phyloP scores from a whole-genome alignment of 2,329 filamentous ascomycete species.

The Fusarium euwallaceae region DNA sequence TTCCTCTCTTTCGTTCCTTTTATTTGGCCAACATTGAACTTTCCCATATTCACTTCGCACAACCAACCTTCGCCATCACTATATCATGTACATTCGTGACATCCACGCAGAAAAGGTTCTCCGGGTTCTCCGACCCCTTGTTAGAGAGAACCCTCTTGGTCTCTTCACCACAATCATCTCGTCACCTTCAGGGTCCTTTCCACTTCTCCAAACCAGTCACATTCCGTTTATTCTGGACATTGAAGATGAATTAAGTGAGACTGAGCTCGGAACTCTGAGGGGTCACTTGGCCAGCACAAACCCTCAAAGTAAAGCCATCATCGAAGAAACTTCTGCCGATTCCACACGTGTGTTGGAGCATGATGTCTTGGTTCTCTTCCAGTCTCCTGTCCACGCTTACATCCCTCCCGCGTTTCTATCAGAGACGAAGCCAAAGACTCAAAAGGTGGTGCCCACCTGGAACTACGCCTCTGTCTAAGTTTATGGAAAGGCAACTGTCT shows the following conservation, averaged over 20 bases:
- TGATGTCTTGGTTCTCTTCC: not conserved
- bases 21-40: not conserved
- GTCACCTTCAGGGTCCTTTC: conserved; percentile 54
- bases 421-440: not conserved
- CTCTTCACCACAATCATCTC: conserved; percentile 72
- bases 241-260: conserved; percentile 53
- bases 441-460: not conserved
- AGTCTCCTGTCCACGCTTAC: not conserved
- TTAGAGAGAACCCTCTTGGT: conserved; percentile 70
- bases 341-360: not conserved
- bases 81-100: conserved; percentile 10
- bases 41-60: not conserved
- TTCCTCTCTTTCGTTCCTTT: not conserved
- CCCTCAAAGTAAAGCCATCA: conserved; percentile 71
- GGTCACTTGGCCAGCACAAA: conserved; percentile 73
- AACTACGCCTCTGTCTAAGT: not conserved
- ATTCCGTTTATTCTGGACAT: conserved; percentile 69
- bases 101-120: conserved; percentile 65
- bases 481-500: not conserved
- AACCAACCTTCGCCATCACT: not conserved
- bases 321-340: conserved; percentile 52
- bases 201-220: conserved; percentile 68
- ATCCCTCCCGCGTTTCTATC: not conserved
- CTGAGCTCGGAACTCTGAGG: conserved; percentile 59
- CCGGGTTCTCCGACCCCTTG: conserved; percentile 64